Evolutionary conservation across 306 rosid genomes (phyloP).

Genomic region (Corylus heterophylla): DNA sequence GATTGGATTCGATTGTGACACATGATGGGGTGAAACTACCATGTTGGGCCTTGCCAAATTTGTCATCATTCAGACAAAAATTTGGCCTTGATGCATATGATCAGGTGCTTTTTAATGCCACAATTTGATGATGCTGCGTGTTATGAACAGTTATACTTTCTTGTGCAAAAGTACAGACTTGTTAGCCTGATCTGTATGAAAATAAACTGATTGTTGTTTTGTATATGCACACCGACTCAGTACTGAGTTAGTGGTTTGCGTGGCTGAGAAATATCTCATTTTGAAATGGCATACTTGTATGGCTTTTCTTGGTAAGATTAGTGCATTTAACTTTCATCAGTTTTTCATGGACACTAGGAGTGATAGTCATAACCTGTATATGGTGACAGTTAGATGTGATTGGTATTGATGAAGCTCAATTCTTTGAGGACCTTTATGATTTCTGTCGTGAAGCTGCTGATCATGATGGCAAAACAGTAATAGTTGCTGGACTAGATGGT

Average conservation of each 20-base stretch:
- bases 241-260: background rate
- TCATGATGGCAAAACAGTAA: conserved; percentile 73
- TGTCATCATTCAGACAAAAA: conserved; percentile 74
- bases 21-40: conserved; percentile 82
- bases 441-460: conserved; percentile 92
- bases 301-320: background rate
- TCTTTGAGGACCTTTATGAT: conserved; percentile 82
- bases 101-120: conserved; percentile 45
- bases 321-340: background rate
- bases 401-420: conserved; percentile 95
- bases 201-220: background rate
- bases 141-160: background rate
- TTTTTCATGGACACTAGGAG: background rate
- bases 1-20: conserved; percentile 85
- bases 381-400: conserved; percentile 77
- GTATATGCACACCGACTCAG: background rate
- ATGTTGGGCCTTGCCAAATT: conserved; percentile 69
- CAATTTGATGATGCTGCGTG: conserved; percentile 14
- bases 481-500: conserved; percentile 90
- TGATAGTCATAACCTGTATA: conserved; percentile 1
- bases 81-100: conserved; percentile 69
- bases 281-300: background rate
- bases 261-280: background rate
- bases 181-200: conserved; percentile 1
- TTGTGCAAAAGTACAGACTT: background rate